Percentiles rank a stretch among this genome's conserved stretches.
Conservation (phyloP, 1,139 yeast genomes). For the Taiozyma onychis region DNA sequence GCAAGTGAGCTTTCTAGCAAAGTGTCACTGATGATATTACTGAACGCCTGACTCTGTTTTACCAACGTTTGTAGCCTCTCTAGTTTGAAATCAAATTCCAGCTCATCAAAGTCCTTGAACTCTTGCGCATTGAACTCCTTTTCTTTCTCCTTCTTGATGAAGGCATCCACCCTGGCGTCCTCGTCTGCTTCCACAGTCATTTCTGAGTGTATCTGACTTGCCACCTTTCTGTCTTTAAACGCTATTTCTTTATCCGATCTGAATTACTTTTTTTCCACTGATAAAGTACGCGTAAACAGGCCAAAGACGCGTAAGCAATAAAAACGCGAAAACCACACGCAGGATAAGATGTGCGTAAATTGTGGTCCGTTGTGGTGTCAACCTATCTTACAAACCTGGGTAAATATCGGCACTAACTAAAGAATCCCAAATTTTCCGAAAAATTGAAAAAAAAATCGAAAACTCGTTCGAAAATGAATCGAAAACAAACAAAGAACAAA, state of each 20-base stretch:
- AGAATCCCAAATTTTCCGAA: not conserved
- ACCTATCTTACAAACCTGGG: not conserved
- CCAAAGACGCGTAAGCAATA: not conserved
- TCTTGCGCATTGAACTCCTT: slow-evolving; percentile 23
- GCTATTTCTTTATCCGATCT: not conserved
- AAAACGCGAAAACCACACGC: not conserved
- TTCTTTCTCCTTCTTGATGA: slow-evolving; percentile 15
- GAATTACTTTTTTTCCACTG: not conserved
- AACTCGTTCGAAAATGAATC: not conserved
- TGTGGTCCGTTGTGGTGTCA: slow-evolving; percentile 1
- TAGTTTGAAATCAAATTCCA: slow-evolving; percentile 42
- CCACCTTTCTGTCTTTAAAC: slow-evolving; percentile 14
- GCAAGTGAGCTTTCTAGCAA: slow-evolving; percentile 43
- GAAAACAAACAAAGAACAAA: not conserved
- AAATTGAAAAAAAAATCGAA: slow-evolving; percentile 1
- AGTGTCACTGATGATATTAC: slow-evolving; percentile 77
- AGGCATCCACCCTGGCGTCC: slow-evolving; percentile 19
- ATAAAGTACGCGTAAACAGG: not conserved
- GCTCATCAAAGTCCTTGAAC: slow-evolving; percentile 36
- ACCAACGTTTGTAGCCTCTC: slow-evolving; percentile 65
- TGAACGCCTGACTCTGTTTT: slow-evolving; percentile 77
- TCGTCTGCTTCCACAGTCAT: slow-evolving; percentile 20
- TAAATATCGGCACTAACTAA: slow-evolving; percentile 9
- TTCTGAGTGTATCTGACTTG: slow-evolving; percentile 17
- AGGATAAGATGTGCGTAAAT: not conserved